Conservation (phyloP, 441 rosid genomes). For the Adansonia rubrostipa region DNA sequence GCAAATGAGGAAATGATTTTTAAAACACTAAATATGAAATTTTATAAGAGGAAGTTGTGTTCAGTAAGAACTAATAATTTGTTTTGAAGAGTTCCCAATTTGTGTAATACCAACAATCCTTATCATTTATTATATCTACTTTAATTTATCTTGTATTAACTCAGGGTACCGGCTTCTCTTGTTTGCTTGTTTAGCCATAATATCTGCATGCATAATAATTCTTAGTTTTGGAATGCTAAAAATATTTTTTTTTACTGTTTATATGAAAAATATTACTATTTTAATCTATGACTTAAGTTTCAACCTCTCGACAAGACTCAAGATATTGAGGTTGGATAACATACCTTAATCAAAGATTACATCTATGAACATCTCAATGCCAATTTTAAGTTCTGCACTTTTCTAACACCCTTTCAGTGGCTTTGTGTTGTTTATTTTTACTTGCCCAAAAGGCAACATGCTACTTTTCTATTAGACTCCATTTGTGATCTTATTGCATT, state of each 20-base stretch:
- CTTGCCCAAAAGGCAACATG: not conserved
- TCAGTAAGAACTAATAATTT: not conserved
- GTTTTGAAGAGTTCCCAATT: not conserved
- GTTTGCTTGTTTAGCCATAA: constrained; percentile 5
- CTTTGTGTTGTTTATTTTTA: not conserved
- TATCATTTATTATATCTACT: not conserved
- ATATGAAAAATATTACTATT: not conserved
- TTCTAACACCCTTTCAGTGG: not conserved
- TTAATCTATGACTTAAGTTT: not conserved
- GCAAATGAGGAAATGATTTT: not conserved
- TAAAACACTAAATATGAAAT: not conserved
- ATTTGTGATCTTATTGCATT: not conserved
- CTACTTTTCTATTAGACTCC: not conserved
- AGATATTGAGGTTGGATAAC: not conserved
- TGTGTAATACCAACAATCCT: not conserved
- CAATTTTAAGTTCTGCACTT: not conserved
- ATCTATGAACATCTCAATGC: not conserved
- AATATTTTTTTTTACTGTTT: not conserved
- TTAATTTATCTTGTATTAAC: not conserved
- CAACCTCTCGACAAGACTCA: not conserved
- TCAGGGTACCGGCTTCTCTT: not conserved
- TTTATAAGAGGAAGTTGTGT: constrained; percentile 1
- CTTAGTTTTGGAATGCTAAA: constrained; percentile 10
- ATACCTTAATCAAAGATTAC: constrained; percentile 7
- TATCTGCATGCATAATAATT: not conserved